These are phyloP conservation scores for Cephalotrichum gorgonifer DNA, from an alignment of 2,329 filamentous ascomycete species.

Conservation along the genomic window DNA sequence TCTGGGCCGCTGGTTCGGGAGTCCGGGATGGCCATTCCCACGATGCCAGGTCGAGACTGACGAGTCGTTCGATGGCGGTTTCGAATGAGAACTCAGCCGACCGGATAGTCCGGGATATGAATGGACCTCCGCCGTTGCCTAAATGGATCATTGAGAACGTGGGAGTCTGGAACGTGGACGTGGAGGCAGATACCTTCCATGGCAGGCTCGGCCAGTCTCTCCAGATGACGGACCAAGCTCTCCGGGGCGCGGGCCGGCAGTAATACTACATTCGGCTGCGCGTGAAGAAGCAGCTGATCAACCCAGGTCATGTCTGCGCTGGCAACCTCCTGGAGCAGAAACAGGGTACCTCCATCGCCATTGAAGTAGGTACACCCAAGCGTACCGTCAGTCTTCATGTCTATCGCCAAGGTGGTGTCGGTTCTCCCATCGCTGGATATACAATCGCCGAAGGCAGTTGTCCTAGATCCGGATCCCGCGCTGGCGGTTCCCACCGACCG, in stretches of 20 bases:
- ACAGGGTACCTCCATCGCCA: conserved; percentile 57
- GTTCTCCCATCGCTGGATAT: background rate
- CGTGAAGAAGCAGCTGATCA: conserved; percentile 47
- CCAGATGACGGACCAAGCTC: conserved; percentile 16
- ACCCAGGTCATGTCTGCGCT: conserved; percentile 58
- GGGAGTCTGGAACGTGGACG: conserved; percentile 5
- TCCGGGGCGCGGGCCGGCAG: conserved; percentile 36
- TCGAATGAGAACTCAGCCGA: conserved; percentile 64
- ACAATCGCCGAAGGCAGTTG: background rate
- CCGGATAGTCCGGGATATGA: conserved; percentile 53
- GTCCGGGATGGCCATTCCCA: background rate
- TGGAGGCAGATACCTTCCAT: background rate
- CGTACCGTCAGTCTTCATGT: conserved; percentile 57
- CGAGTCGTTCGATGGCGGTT: conserved; percentile 31
- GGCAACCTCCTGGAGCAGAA: conserved; percentile 66
- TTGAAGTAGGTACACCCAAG: conserved; percentile 82
- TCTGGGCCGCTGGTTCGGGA: background rate
- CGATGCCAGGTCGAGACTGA: background rate
- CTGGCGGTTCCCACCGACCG: background rate
- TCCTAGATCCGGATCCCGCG: background rate
- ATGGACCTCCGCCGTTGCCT: background rate
- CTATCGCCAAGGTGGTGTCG: conserved; percentile 57
- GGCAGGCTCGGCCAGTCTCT: conserved; percentile 10
- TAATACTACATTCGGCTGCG: conserved; percentile 45
- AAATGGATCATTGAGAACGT: background rate